Conservation (phyloP, 2,329 filamentous ascomycete species). For the Amauroascus verrucosus region DNA sequence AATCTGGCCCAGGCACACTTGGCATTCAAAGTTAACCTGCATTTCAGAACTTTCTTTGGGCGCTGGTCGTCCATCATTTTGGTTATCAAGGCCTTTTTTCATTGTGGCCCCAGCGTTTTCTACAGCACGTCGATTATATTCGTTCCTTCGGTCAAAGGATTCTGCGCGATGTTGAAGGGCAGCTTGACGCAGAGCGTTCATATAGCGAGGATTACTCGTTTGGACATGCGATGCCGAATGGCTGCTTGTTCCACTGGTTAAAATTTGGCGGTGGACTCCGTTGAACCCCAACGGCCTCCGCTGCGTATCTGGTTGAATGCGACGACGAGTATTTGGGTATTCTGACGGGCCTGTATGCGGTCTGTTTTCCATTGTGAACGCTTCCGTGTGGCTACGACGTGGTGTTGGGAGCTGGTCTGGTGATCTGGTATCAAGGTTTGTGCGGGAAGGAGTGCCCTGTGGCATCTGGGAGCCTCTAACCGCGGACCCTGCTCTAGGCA, state of each 20-base stretch:
- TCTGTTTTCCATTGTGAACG: not conserved
- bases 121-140: not conserved
- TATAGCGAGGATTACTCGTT: not conserved
- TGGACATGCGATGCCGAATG: too few relatives aligned
- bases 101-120: not conserved
- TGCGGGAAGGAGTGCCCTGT: not conserved
- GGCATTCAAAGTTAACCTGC: conserved; percentile 43
- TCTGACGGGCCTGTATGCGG: not conserved
- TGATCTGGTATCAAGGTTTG: not conserved
- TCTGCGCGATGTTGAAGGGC: not conserved
- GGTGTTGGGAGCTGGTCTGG: not conserved
- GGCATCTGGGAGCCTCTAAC: not conserved
- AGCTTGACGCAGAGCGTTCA: not conserved
- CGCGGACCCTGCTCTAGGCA: not conserved
- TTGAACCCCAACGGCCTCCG: not conserved
- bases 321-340: not conserved
- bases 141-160: not conserved
- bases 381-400: conserved; percentile 1
- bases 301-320: not conserved
- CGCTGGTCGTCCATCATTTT: conserved; percentile 37
- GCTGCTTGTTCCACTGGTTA: not conserved
- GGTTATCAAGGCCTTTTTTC: conserved; percentile 1
- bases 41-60: conserved; percentile 42
- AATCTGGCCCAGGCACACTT: conserved; percentile 44
- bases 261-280: not conserved